Conservation (phyloP, 805 yeast genomes). For the Hanseniaspora occidentalis region DNA sequence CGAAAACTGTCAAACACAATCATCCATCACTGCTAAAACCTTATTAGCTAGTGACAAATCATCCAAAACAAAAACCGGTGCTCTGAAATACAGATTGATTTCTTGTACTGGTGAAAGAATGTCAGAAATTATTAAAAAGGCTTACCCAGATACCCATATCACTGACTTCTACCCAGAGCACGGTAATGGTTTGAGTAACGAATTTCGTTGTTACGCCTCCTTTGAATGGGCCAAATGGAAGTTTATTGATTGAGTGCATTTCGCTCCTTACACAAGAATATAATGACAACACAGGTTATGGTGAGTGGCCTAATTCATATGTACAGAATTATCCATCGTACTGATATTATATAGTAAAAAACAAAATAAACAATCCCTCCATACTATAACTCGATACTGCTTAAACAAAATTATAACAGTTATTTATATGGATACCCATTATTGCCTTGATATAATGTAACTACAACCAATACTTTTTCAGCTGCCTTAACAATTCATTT, state of each 20-base stretch:
- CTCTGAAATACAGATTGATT: conserved; percentile 36
- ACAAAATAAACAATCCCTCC: no score
- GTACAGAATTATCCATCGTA: neutral
- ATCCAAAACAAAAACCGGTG: conserved; percentile 29
- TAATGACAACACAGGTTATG: no score
- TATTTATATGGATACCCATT: no score
- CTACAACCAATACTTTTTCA: no score
- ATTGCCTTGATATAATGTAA: no score
- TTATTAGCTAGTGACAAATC: conserved; percentile 33
- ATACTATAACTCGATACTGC: no score
- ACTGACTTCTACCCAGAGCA: conserved; percentile 72
- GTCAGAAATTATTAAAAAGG: conserved; percentile 44
- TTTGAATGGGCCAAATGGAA: conserved; percentile 63
- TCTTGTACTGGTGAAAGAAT: conserved; percentile 87
- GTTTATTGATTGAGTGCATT: conserved; percentile 23
- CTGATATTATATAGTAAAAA: no score
- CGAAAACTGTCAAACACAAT: conserved; percentile 68
- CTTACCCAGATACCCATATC: conserved; percentile 50
- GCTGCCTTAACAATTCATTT: no score
- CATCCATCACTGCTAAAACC: conserved; percentile 49
- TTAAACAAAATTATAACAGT: no score
- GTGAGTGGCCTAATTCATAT: neutral
- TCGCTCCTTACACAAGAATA: no score
- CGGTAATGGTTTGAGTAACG: conserved; percentile 75
- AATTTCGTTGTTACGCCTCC: conserved; percentile 74